These are phyloP conservation scores for Triticum timopheevii DNA, from an alignment of 176 grass and related monocot genomes.

Conservation along the genomic window DNA sequence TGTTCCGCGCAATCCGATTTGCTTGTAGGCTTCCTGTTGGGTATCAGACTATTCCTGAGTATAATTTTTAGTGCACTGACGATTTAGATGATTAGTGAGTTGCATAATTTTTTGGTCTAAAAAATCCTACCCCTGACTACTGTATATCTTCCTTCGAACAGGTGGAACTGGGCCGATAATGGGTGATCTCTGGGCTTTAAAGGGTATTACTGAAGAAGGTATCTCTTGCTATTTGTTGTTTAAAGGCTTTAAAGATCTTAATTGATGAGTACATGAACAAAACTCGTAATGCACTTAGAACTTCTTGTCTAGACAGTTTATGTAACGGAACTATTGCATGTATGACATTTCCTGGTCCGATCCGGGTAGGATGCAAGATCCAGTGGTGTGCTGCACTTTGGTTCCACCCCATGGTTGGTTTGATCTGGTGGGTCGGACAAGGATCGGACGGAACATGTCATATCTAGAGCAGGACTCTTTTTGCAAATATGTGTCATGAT, in stretches of 20 bases:
- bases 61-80: neutral
- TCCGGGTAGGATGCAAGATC: neutral
- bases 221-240: slow-evolving; percentile 19
- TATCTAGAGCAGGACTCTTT: neutral
- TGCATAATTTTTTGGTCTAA: neutral
- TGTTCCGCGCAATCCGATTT: neutral
- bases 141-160: slow-evolving; percentile 36
- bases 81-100: neutral
- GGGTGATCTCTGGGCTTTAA: slow-evolving; percentile 98
- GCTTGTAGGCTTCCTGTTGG: neutral
- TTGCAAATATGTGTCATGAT: neutral
- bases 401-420: neutral
- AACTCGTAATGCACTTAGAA: slow-evolving; percentile 21
- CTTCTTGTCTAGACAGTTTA: neutral
- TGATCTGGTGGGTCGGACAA: neutral
- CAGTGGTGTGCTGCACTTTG: neutral
- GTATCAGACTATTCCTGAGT: neutral
- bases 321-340: neutral
- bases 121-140: neutral
- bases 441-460: neutral
- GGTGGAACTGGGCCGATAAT: slow-evolving; percentile 90
- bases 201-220: slow-evolving; percentile 97
- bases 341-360: no score
- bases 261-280: neutral
- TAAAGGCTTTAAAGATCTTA: neutral